These are phyloP conservation scores for Trichoderma pleuroti DNA, from an alignment of 2,329 filamentous ascomycete species.

Conservation along the genomic window DNA sequence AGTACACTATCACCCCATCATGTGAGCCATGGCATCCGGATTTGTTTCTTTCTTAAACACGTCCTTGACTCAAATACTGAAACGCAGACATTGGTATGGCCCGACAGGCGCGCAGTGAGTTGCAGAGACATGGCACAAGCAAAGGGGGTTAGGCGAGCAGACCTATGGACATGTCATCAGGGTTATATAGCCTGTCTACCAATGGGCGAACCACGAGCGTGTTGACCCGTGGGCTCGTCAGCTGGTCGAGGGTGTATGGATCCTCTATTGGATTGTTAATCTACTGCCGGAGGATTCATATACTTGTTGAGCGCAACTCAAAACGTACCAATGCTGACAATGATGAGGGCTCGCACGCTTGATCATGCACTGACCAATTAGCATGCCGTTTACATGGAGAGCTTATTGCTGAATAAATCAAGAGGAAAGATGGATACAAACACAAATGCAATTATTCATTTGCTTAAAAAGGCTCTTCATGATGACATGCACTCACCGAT, in stretches of 20 bases:
- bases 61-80: neutral
- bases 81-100: neutral
- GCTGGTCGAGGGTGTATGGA: conserved; percentile 54
- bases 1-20: conserved; percentile 53
- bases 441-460: neutral
- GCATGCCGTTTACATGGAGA: neutral
- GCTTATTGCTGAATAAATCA: neutral
- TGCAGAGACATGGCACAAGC: neutral
- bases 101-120: neutral
- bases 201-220: conserved; percentile 62
- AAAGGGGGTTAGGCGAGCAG: neutral
- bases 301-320: neutral
- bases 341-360: conserved; percentile 20
- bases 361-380: neutral
- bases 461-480: neutral
- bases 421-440: neutral
- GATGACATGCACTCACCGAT: conserved; percentile 19
- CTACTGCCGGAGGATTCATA: neutral
- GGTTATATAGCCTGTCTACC: conserved; percentile 64
- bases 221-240: conserved; percentile 66
- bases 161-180: conserved; percentile 62
- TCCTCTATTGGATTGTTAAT: conserved; percentile 33
- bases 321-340: conserved; percentile 23
- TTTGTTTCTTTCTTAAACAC: neutral
- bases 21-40: conserved; percentile 2